A percentile compares a stretch with the other conserved stretches of the same genome.
These are phyloP conservation scores for Malus asiatica DNA, from an alignment of 306 rosid species.

Conservation along the genomic window DNA sequence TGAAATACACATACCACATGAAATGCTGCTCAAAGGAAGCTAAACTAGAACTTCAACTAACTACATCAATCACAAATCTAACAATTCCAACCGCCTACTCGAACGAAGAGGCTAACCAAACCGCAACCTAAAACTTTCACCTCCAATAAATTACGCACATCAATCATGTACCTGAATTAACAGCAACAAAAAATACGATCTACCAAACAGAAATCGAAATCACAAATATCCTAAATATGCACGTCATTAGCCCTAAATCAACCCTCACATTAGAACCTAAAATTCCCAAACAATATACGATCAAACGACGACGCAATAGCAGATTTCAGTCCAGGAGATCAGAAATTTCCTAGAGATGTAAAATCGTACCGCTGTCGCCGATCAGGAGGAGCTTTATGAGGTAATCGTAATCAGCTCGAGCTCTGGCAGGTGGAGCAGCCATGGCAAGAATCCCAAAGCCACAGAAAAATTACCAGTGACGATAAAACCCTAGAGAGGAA, in stretches of 20 bases:
- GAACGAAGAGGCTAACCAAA: background rate
- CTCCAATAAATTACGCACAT: background rate
- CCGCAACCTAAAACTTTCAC: background rate
- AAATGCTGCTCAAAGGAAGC: background rate
- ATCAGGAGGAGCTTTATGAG: constrained; percentile 90
- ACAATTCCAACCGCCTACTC: background rate
- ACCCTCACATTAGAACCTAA: background rate
- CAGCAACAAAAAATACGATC: background rate
- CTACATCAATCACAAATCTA: background rate
- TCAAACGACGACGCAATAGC: background rate
- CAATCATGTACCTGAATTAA: background rate
- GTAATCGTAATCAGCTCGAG: constrained; percentile 94
- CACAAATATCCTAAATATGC: background rate
- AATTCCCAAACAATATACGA: background rate
- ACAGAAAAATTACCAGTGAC: background rate
- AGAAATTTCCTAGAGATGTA: background rate
- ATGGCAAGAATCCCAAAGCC: constrained; percentile 12
- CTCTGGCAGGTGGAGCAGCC: constrained; percentile 85
- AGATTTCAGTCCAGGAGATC: background rate
- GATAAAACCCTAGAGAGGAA: background rate
- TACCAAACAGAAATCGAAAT: background rate
- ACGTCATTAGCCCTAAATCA: background rate
- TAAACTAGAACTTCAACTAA: background rate
- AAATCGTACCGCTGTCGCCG: constrained; percentile 90
- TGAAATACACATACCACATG: background rate